A percentile compares a stretch with the other conserved stretches of the same genome.
These are phyloP conservation scores for Agastache rugosa DNA, from an alignment of 257 asterid genomes.

Conservation along the genomic window DNA sequence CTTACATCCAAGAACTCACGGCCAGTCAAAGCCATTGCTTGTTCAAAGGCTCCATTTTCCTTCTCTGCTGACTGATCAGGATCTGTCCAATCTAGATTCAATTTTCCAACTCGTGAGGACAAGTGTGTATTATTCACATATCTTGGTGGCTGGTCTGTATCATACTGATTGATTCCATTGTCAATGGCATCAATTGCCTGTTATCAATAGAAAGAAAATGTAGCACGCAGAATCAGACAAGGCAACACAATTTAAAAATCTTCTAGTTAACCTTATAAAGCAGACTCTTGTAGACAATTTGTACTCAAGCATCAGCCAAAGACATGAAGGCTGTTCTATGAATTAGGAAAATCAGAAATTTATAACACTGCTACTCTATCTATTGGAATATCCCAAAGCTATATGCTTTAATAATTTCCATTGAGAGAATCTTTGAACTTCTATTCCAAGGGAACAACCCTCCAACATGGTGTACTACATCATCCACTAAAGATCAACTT, in stretches of 20 bases:
- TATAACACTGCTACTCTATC: slow-evolving; percentile 2
- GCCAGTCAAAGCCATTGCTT: slow-evolving; percentile 85
- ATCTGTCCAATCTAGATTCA: slow-evolving; percentile 87
- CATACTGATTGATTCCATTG: slow-evolving; percentile 88
- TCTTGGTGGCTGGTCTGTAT: slow-evolving; percentile 85
- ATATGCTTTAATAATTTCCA: slow-evolving; percentile 8
- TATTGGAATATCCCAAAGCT: slow-evolving; percentile 6
- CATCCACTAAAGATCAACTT: slow-evolving; percentile 7
- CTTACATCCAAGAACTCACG: slow-evolving; percentile 83
- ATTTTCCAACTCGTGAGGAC: slow-evolving; percentile 85
- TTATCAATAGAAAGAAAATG: slow-evolving; percentile 26
- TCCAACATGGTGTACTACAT: slow-evolving; percentile 19
- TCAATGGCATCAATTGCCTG: slow-evolving; percentile 93
- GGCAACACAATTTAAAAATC: not conserved
- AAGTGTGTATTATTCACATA: slow-evolving; percentile 78
- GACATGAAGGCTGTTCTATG: slow-evolving; percentile 3
- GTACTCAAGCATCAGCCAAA: slow-evolving; percentile 20
- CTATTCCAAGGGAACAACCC: not conserved
- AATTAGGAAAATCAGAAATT: not conserved
- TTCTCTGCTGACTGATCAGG: slow-evolving; percentile 85
- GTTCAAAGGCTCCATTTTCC: slow-evolving; percentile 81
- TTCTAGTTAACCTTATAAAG: not conserved
- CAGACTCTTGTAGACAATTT: not conserved
- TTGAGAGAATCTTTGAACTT: not conserved
- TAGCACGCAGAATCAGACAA: slow-evolving; percentile 9